Evolutionary conservation across 75 land plant genomes (phyloP), one percentile per base, ranked within the genome.

Genomic region (Sequoia sempervirens): DNA sequence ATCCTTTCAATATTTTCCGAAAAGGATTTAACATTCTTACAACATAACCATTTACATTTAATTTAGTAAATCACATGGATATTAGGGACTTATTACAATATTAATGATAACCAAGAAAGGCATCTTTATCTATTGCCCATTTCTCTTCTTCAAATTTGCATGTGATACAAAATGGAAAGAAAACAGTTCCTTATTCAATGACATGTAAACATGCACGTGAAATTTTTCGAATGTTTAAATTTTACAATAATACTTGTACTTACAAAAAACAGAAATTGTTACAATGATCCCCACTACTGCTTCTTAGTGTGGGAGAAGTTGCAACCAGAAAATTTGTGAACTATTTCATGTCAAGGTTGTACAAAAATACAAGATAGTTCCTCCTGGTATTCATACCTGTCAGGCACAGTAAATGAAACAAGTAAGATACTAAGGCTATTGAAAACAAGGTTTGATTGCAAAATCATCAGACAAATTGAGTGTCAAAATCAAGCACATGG

Each of bases 311-410:
- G 37, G 73, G 73, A 10, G 73, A 32, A 32, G 4, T 32, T 34
- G 73, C 73, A 70, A 70, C 37, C 37, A 70, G 37, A 32, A 70
- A 70, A 70, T 30, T 70, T 28, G n/a, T 70, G 73, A 70, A 70
- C 14, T 13, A 12, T 30, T 28, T 28, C 32, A 70, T 70, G 73
- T 70, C 36, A 32, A 70, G 36, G 32, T 70, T 70, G 30, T 32
- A 70, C 14, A 70, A 70, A 70, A 70, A 70, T 70, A 70, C 73
- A 70, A 70, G 36, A 70, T 70, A 30, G 73, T 32, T 70, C 73
- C 15, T 28, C 73, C 36, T 70, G n/a, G 15, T 32, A 32, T 70
- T 7, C 73, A 13, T 70, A 70, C 73, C 36, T 70, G 73, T 70
- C 36, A 70, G 15, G n/a, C 73, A 68, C 32, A 32, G 32, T 32